phyloP scores from a whole-genome alignment of 2,329 filamentous ascomycete genomes.

The Penicillium olsonii region DNA sequence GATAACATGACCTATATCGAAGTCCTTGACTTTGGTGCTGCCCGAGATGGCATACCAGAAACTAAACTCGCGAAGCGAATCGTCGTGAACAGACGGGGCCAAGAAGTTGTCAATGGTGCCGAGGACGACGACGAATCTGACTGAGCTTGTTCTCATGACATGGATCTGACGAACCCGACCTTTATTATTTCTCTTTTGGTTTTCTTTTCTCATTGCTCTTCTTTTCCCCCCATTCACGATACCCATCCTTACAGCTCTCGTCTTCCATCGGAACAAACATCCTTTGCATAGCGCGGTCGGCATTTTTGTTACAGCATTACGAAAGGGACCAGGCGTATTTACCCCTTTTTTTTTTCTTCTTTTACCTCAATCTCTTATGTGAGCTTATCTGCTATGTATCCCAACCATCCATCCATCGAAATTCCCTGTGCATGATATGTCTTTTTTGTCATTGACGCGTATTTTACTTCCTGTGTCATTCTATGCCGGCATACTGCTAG shows the following conservation, averaged over 20 bases:
- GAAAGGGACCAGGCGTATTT: conserved; percentile 34
- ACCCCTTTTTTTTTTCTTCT: conserved; percentile 21
- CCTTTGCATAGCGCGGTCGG: conserved; percentile 45
- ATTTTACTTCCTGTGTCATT: conserved; percentile 13
- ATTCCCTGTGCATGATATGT: conserved; percentile 7
- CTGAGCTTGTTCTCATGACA: conserved; percentile 6
- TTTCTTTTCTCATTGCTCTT: conserved; percentile 18
- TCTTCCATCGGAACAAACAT: conserved; percentile 27
- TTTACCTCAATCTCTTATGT: conserved; percentile 13
- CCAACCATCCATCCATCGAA: conserved; percentile 5
- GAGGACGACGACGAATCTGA: conserved; percentile 37
- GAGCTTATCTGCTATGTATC: conserved; percentile 10
- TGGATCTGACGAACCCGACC: background rate
- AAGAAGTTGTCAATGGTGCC: conserved; percentile 34
- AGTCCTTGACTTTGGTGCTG: conserved; percentile 95
- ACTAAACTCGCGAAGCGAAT: conserved; percentile 79
- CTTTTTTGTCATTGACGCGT: conserved; percentile 11
- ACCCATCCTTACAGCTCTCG: conserved; percentile 38
- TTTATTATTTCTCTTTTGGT: conserved; percentile 10
- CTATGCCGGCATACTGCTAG: background rate
- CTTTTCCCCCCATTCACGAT: conserved; percentile 35
- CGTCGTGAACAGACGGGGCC: conserved; percentile 46
- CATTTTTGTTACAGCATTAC: conserved; percentile 38
- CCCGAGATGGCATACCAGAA: conserved; percentile 78
- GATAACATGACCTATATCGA: conserved; percentile 93